phyloP scores from a whole-genome alignment of 495 filamentous ascomycete species.

The Annulohypoxylon maeteangense region DNA sequence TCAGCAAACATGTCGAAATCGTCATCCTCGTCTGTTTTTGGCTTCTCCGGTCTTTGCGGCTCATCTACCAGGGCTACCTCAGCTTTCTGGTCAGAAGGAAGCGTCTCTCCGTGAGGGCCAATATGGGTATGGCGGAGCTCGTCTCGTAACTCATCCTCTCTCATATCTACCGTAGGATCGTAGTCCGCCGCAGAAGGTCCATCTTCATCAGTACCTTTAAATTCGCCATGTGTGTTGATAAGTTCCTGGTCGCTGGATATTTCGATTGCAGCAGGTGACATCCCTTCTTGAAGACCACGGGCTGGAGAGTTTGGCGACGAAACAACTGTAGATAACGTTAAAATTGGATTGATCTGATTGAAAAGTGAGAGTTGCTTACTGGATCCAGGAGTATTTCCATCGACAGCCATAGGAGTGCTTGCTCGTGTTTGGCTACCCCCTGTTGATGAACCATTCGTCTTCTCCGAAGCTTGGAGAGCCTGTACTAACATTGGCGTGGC shows the following conservation, averaged over 20 bases:
- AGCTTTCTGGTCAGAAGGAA: conserved; percentile 47
- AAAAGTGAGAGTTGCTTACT: conserved; percentile 42
- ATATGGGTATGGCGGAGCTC: conserved; percentile 67
- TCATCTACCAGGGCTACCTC: conserved; percentile 53
- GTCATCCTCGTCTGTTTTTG: conserved; percentile 66
- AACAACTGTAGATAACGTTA: conserved; percentile 40
- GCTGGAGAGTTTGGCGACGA: conserved; percentile 54
- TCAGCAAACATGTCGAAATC: conserved; percentile 98
- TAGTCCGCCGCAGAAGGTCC: conserved; percentile 95
- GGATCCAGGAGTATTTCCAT: conserved; percentile 55
- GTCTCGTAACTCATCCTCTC: conserved; percentile 82
- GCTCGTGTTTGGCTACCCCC: conserved; percentile 52
- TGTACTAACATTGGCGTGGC: conserved; percentile 80
- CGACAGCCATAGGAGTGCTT: conserved; percentile 52
- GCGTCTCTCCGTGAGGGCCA: conserved; percentile 56
- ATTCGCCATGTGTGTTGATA: conserved; percentile 65
- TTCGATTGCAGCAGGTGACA: conserved; percentile 56
- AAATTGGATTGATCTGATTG: neutral
- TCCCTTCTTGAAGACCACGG: conserved; percentile 48
- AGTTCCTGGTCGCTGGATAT: conserved; percentile 70
- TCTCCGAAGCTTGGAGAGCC: conserved; percentile 72
- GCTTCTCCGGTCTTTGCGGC: conserved; percentile 49
- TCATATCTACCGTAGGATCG: conserved; percentile 92
- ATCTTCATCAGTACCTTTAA: conserved; percentile 65
- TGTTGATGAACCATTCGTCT: conserved; percentile 66